phyloP scores from a whole-genome alignment of 306 rosid species.

The Gillenia trifoliata region DNA sequence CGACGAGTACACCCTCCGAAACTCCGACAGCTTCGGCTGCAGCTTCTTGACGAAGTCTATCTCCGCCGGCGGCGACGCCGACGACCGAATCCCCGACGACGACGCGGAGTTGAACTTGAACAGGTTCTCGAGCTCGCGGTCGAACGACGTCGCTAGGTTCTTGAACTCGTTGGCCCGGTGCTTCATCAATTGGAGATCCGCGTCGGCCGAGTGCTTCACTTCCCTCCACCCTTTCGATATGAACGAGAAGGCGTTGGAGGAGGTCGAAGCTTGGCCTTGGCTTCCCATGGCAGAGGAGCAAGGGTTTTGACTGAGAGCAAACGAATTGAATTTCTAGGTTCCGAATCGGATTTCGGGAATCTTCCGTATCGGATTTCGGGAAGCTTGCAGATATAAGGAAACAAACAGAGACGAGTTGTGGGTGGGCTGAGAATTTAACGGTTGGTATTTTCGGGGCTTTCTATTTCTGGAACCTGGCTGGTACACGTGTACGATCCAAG shows the following conservation, averaged over 20 bases:
- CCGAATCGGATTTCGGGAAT: not conserved
- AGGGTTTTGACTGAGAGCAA: slow-evolving; percentile 7
- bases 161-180: slow-evolving; percentile 91
- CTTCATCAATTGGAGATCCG: slow-evolving; percentile 77
- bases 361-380: slow-evolving; percentile 1
- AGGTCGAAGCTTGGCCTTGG: slow-evolving; percentile 40
- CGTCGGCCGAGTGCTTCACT: slow-evolving; percentile 90
- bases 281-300: slow-evolving; percentile 39
- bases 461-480: slow-evolving; percentile 16
- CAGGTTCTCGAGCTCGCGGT: slow-evolving; percentile 89
- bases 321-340: not conserved
- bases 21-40: slow-evolving; percentile 77
- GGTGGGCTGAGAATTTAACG: slow-evolving; percentile 16
- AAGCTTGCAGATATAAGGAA: not conserved
- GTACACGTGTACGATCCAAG: slow-evolving; percentile 35
- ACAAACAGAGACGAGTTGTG: accelerated
- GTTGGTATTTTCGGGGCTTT: slow-evolving; percentile 13
- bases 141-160: slow-evolving; percentile 82
- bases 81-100: slow-evolving; percentile 42
- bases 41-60: slow-evolving; percentile 83
- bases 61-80: slow-evolving; percentile 49
- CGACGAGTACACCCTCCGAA: slow-evolving; percentile 75
- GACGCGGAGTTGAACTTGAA: slow-evolving; percentile 60
- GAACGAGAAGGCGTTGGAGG: slow-evolving; percentile 74
- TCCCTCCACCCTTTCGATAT: slow-evolving; percentile 90